Conservation (phyloP, 768 basidiomycete species). For the Trametes meyenii region DNA sequence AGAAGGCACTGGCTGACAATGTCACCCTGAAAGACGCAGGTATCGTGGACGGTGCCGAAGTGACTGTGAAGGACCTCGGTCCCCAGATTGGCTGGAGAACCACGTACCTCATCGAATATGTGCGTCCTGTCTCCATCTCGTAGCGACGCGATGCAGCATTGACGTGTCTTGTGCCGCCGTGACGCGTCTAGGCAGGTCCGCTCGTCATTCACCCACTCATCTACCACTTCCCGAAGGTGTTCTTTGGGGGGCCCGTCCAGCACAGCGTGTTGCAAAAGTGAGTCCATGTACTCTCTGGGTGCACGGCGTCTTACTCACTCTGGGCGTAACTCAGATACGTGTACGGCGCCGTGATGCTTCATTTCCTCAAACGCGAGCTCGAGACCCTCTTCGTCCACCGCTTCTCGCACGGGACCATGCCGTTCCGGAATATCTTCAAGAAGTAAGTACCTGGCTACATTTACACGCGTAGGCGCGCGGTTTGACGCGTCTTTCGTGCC, state of each 20-base stretch:
- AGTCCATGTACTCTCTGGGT: slow-evolving; percentile 22
- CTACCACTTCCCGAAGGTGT: slow-evolving; percentile 67
- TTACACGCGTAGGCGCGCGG: neutral
- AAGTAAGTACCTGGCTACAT: slow-evolving; percentile 60
- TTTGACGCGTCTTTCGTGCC: slow-evolving; percentile 17
- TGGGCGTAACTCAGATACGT: slow-evolving; percentile 50
- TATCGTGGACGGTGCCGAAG: slow-evolving; percentile 58
- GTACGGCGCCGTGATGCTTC: slow-evolving; percentile 75
- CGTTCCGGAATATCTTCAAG: slow-evolving; percentile 79
- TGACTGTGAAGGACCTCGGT: slow-evolving; percentile 88
- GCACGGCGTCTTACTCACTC: slow-evolving; percentile 13
- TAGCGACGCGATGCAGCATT: neutral
- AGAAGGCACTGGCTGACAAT: slow-evolving; percentile 65
- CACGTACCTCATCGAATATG: slow-evolving; percentile 94
- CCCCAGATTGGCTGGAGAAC: slow-evolving; percentile 87
- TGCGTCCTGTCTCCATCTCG: slow-evolving; percentile 43
- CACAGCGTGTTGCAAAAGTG: slow-evolving; percentile 82
- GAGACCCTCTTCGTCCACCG: slow-evolving; percentile 95
- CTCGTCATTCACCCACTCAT: slow-evolving; percentile 87
- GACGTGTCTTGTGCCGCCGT: neutral
- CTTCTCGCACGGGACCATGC: slow-evolving; percentile 96
- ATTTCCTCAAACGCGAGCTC: slow-evolving; percentile 90
- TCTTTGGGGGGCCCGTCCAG: slow-evolving; percentile 71
- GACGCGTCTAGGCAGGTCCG: slow-evolving; percentile 68
- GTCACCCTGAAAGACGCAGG: slow-evolving; percentile 60